Percentiles rank a stretch among this genome's conserved stretches.
Evolutionary conservation across 2,329 filamentous ascomycete species (phyloP).

Genomic region (Trichoderma sp.): DNA sequence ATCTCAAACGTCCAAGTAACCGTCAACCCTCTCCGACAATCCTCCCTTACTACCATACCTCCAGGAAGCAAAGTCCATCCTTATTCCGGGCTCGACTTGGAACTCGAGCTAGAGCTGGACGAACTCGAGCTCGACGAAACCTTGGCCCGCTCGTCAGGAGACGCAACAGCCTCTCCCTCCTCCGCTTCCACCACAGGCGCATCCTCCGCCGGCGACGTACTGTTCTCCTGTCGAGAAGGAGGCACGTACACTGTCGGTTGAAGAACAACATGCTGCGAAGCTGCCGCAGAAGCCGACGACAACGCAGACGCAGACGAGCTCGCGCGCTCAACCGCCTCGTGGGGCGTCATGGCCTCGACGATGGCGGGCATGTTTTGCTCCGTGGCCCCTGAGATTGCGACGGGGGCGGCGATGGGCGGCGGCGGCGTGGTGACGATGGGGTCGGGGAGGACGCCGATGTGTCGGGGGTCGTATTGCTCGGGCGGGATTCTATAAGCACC

Average conservation of each 20-base stretch:
- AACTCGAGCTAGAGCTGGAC: not conserved
- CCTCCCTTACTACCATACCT: not conserved
- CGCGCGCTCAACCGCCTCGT: not conserved
- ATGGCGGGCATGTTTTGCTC: not conserved
- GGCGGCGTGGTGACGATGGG: not conserved
- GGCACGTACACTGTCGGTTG: conserved; percentile 26
- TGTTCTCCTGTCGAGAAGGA: not conserved
- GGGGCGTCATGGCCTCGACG: conserved; percentile 11
- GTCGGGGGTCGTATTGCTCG: not conserved
- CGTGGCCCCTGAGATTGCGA: not conserved
- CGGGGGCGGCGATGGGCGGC: not conserved
- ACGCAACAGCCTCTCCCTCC: not conserved
- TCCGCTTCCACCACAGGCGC: not conserved
- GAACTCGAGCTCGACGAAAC: conserved; percentile 19
- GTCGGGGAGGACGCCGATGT: not conserved
- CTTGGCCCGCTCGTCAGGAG: not conserved
- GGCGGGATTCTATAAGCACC: not conserved
- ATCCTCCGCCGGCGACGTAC: not conserved
- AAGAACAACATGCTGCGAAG: conserved; percentile 20
- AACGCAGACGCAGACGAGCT: not conserved
- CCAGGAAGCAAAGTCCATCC: not conserved
- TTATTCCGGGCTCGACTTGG: not conserved
- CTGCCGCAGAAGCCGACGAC: not conserved
- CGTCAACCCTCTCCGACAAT: not conserved
- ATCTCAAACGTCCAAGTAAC: not conserved